phyloP scores from a whole-genome alignment of 2,329 filamentous ascomycete species.

The Xylariaceae sp. region DNA sequence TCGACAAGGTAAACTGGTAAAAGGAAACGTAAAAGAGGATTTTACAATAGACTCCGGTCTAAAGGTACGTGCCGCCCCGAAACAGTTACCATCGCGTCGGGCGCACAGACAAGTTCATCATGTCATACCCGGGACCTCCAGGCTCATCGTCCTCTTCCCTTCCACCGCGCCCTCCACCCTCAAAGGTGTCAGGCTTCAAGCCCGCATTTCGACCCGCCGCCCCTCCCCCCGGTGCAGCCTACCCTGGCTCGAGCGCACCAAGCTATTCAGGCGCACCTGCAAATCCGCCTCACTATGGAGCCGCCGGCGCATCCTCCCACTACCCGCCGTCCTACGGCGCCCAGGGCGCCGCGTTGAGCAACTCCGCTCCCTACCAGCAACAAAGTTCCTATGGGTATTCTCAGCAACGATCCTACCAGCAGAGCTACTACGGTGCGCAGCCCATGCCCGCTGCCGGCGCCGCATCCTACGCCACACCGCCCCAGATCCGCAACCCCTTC shows the following conservation, averaged over 20 bases:
- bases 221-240: constrained; percentile 25
- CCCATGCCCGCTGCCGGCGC: constrained; percentile 29
- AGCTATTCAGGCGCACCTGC: constrained; percentile 37
- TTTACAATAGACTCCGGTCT: constrained; percentile 5
- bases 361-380: constrained; percentile 20
- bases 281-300: constrained; percentile 41
- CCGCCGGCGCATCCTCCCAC: constrained; percentile 28
- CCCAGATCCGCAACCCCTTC: constrained; percentile 78
- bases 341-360: constrained; percentile 24
- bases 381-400: constrained; percentile 21
- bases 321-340: constrained; percentile 37
- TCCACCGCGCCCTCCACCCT: constrained; percentile 69
- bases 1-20: background rate
- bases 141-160: constrained; percentile 57
- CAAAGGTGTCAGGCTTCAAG: constrained; percentile 44
- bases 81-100: constrained; percentile 30
- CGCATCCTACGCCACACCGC: constrained; percentile 47
- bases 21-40: constrained; percentile 1
- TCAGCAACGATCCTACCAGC: constrained; percentile 30
- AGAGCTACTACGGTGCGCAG: constrained; percentile 33
- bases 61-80: constrained; percentile 45
- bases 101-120: constrained; percentile 56
- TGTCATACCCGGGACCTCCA: constrained; percentile 85
- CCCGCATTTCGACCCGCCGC: constrained; percentile 43
- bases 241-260: constrained; percentile 34